phyloP scores from a whole-genome alignment of 306 rosid genomes.

The Lathyrus tuberosus region DNA sequence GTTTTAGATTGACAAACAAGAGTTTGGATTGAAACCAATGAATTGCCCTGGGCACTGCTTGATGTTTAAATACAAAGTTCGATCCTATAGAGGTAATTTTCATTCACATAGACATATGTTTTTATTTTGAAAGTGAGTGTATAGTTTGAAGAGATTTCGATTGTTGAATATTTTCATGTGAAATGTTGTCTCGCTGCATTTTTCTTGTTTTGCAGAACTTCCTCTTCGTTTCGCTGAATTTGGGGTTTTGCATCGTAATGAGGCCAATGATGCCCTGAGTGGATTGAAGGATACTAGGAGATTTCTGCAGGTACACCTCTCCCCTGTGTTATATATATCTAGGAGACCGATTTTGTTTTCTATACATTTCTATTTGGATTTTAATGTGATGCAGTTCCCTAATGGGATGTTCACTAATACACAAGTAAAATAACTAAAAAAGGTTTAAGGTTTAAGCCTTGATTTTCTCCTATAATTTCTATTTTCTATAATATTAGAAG shows the following conservation, averaged over 20 bases:
- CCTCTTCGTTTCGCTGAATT: constrained; percentile 96
- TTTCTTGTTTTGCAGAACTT: constrained; percentile 71
- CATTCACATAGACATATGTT: constrained; percentile 1
- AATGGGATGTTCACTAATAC: too few relatives aligned
- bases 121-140: too few relatives aligned
- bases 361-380: too few relatives aligned
- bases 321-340: background rate
- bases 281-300: constrained; percentile 90
- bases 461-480: too few relatives aligned
- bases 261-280: constrained; percentile 93
- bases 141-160: too few relatives aligned
- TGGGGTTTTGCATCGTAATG: constrained; percentile 96
- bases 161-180: too few relatives aligned
- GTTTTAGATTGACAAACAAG: constrained; percentile 85
- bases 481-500: constrained; percentile 15
- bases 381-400: too few relatives aligned
- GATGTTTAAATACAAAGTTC: constrained; percentile 90
- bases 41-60: constrained; percentile 97
- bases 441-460: too few relatives aligned
- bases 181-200: too few relatives aligned
- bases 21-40: constrained; percentile 96
- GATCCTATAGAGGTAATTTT: constrained; percentile 78
- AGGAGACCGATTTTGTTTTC: too few relatives aligned
- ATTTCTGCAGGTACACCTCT: constrained; percentile 80
- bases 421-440: too few relatives aligned